Evolutionary conservation across 2,329 filamentous ascomycete species (phyloP).

Genomic region (Sclerotinia trifoliorum): DNA sequence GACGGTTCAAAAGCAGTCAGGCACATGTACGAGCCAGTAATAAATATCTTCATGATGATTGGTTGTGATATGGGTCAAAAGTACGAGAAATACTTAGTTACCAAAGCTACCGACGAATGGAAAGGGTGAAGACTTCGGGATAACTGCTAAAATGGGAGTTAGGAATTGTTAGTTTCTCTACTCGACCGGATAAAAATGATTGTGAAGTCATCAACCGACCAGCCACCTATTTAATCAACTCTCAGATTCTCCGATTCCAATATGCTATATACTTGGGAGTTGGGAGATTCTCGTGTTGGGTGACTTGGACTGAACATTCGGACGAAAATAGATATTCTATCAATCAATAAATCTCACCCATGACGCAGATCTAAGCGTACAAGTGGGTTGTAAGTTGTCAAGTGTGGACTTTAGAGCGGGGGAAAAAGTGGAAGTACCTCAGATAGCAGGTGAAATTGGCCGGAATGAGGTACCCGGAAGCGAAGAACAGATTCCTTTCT

Average conservation of each 20-base stretch:
- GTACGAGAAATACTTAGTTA: not conserved
- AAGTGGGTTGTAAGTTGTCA: not conserved
- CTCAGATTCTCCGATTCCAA: not conserved
- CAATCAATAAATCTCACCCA: constrained; percentile 1
- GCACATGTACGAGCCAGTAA: not conserved
- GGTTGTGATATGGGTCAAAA: not conserved
- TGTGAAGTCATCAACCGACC: not conserved
- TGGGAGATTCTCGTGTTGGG: constrained; percentile 9
- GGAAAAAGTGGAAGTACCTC: not conserved
- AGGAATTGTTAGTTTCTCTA: not conserved
- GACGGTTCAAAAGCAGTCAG: not conserved
- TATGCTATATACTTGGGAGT: not conserved
- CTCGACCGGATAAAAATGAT: not conserved
- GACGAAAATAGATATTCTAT: constrained; percentile 16
- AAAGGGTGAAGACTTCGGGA: not conserved
- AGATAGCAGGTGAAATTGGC: not conserved
- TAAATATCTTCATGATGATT: not conserved
- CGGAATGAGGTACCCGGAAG: constrained; percentile 3
- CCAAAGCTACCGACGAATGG: not conserved
- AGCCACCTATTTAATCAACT: not conserved
- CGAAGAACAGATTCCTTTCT: not conserved
- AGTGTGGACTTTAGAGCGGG: not conserved
- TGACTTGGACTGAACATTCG: not conserved
- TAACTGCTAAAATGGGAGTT: not conserved
- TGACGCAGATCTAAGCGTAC: constrained; percentile 3